Evolutionary conservation across 2,329 filamentous ascomycete species (phyloP), one percentile per base, ranked within the genome.

Genomic region (Fusarium subtropicale): DNA sequence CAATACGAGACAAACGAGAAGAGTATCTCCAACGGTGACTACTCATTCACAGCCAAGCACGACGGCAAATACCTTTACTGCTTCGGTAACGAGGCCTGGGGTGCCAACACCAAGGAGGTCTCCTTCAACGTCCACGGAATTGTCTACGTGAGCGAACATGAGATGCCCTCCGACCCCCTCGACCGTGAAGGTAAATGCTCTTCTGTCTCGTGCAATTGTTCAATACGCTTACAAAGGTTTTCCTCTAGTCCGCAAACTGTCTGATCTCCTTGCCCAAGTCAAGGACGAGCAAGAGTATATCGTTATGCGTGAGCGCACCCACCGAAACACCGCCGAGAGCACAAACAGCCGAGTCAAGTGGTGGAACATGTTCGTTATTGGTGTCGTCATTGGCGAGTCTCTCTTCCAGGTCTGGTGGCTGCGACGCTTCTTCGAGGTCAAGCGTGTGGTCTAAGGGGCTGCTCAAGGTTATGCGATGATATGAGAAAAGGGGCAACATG

Each of bases 331-430:
- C 12, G 96, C 96, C 70, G 96, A 99, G 85, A 97, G 94, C 87
- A 99, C 96, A 76, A 99, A 99, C 82, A 88, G 90, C 74, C 88
- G 96, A 72, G 96, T 99, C 79, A 99, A 99, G 86, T 99, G 96
- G 96, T 99, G 96, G 96, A 97, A 96, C 81, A 88, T 98, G 75
- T 98, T 98, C 82, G 94, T 99, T 82, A 89, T 99, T 71, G 87
- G 89, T 59, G 90, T 98, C 52, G 88, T 99, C 68, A 86, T 97
- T 71, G 94, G 92, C 76, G 93, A 98, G 85, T 96, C 94, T 65
- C 85, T 97, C 72, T 99, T 99, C 86, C 96, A 99, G 85, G 95
- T 99, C 71, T 99, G 96, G 95, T 99, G 96, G 94, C 82, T 99
- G 79, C 96, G 97, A 84, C 89, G 96, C 78, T 99, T 99, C 87